A percentile compares a stretch with the other conserved stretches of the same genome.
These are phyloP conservation scores for Aquilaria sinensis DNA, from an alignment of 345 rosid species.

Conservation along the genomic window DNA sequence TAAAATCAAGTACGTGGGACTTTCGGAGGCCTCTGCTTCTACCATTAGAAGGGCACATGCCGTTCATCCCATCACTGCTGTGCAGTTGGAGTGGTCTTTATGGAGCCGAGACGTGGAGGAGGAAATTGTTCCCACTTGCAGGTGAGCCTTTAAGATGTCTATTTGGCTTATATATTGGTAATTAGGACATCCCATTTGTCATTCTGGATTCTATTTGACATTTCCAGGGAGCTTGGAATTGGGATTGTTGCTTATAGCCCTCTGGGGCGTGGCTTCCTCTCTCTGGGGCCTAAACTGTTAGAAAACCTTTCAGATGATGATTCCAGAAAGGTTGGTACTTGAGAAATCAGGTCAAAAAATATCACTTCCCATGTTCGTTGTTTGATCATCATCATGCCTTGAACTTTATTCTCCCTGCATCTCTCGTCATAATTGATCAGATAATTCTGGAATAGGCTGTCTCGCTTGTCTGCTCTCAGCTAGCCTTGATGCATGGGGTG, in stretches of 20 bases:
- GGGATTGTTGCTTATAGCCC: conserved; percentile 74
- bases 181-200: not conserved
- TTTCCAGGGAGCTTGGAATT: conserved; percentile 63
- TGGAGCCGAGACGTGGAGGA: conserved; percentile 80
- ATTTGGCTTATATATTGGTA: not conserved
- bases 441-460: too few species aligned
- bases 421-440: too few species aligned
- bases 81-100: conserved; percentile 76
- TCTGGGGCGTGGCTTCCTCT: conserved; percentile 60
- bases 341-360: not conserved
- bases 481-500: too few species aligned
- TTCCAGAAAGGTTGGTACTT: conserved; percentile 28
- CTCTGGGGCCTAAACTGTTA: conserved; percentile 43
- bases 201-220: not conserved
- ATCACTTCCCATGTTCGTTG: not conserved
- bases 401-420: too few species aligned
- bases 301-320: conserved; percentile 32
- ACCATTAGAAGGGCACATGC: conserved; percentile 80
- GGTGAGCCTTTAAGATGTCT: not conserved
- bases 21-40: conserved; percentile 77
- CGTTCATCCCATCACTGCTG: conserved; percentile 65
- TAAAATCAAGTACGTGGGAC: conserved; percentile 60
- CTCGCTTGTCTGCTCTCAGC: too few species aligned
- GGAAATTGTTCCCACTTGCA: conserved; percentile 19
- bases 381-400: too few species aligned